A percentile compares a stretch with the other conserved stretches of the same genome.
Conservation (phyloP, 2,329 filamentous ascomycete species). For the Orbilia blumenaviensis region DNA sequence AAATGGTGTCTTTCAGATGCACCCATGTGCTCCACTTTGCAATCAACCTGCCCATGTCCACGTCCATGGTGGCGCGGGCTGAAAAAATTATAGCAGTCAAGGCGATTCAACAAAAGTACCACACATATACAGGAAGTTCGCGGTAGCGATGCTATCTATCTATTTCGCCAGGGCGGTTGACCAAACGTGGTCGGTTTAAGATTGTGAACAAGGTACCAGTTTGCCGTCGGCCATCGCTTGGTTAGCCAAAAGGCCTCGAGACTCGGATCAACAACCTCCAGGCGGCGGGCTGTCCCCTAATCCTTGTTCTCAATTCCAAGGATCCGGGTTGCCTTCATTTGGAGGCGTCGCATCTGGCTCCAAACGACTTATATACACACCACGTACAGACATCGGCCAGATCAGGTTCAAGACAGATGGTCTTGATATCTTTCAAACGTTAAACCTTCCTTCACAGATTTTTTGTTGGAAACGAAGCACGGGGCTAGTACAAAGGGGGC, state of each 20-base stretch:
- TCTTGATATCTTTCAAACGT: background rate
- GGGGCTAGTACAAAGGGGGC: background rate
- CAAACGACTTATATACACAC: slow-evolving; percentile 36
- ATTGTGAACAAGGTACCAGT: slow-evolving; percentile 4
- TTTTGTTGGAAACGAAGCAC: slow-evolving; percentile 3
- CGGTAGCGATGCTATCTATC: slow-evolving; percentile 1
- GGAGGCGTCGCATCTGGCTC: slow-evolving; percentile 24
- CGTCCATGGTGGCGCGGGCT: background rate
- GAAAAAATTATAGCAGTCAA: background rate
- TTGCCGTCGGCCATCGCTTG: slow-evolving; percentile 19
- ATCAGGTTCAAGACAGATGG: background rate
- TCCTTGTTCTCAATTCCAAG: slow-evolving; percentile 9
- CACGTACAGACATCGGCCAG: slow-evolving; percentile 7
- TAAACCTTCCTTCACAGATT: background rate
- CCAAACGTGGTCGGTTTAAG: slow-evolving; percentile 45
- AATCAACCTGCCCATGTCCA: background rate
- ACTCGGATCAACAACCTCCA: slow-evolving; percentile 14
- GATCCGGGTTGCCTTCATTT: slow-evolving; percentile 17
- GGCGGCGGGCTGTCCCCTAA: slow-evolving; percentile 9
- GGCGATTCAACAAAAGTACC: background rate
- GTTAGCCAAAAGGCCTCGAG: background rate
- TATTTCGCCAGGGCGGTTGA: slow-evolving; percentile 15
- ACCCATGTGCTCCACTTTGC: slow-evolving; percentile 29
- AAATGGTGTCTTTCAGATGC: slow-evolving; percentile 6
- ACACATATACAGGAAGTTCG: background rate